A percentile compares a stretch with the other conserved stretches of the same genome.
phyloP scores from a whole-genome alignment of 306 rosid genomes.

The Gastrolobium bilobum region DNA sequence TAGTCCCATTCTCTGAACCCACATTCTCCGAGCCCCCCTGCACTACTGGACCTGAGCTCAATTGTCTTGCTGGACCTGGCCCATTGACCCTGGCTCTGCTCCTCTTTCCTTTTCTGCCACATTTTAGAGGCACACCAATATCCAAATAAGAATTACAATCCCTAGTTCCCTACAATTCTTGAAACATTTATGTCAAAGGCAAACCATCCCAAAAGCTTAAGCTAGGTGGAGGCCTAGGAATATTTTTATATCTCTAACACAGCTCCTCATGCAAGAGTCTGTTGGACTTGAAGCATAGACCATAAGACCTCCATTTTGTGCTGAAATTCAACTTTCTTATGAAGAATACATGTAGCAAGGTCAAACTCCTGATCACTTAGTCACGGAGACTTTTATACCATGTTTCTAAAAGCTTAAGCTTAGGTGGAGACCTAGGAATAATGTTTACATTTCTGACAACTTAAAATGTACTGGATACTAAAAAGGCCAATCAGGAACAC shows the following conservation, averaged over 20 bases:
- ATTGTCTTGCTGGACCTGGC: too few species aligned
- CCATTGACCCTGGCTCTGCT: too few species aligned
- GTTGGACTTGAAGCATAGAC: slow-evolving; percentile 11
- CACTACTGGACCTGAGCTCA: too few species aligned
- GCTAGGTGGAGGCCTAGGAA: slow-evolving; percentile 22
- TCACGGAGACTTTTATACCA: slow-evolving; percentile 22
- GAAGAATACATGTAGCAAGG: slow-evolving; percentile 9
- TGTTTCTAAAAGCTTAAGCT: slow-evolving; percentile 38
- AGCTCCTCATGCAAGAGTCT: slow-evolving; percentile 7
- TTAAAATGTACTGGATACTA: slow-evolving; percentile 20
- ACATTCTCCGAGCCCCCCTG: too few species aligned
- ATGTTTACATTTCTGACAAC: slow-evolving; percentile 1
- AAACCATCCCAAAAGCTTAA: slow-evolving; percentile 23
- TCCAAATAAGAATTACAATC: slow-evolving; percentile 16
- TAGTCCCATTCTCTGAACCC: too few species aligned
- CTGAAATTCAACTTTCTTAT: slow-evolving; percentile 25
- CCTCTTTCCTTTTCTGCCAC: too few species aligned
- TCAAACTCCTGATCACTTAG: slow-evolving; percentile 18
- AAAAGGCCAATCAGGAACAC: slow-evolving; percentile 30
- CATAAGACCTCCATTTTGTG: slow-evolving; percentile 8
- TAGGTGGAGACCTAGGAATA: neutral
- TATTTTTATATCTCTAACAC: slow-evolving; percentile 19
- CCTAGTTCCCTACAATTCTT: slow-evolving; percentile 21
- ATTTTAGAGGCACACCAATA: too few species aligned
- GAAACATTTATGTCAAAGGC: slow-evolving; percentile 26